A percentile compares a stretch with the other conserved stretches of the same genome.
phyloP scores from a whole-genome alignment of 306 rosid species.

The Prunus kanzakura region DNA sequence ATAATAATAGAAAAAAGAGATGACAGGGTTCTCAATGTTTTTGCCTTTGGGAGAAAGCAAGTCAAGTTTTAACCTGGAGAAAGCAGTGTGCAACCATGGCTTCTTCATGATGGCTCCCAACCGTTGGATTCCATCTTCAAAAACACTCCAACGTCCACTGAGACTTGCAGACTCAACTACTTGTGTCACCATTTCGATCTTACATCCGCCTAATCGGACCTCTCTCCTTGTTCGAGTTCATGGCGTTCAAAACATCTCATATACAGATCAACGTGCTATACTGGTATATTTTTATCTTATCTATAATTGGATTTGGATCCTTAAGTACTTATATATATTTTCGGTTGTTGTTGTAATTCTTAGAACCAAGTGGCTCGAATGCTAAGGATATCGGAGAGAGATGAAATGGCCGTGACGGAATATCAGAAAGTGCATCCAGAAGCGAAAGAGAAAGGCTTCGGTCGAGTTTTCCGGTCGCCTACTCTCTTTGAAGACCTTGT shows the following conservation, averaged over 20 bases:
- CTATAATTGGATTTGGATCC: no score
- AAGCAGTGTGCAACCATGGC: slow-evolving; percentile 44
- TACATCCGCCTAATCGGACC: not conserved
- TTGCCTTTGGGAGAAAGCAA: not conserved
- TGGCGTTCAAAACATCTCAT: not conserved
- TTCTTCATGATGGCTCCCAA: slow-evolving; percentile 53
- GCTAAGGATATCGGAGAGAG: slow-evolving; percentile 19
- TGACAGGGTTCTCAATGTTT: not conserved
- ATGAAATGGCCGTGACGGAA: not conserved
- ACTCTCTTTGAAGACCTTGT: slow-evolving; percentile 33
- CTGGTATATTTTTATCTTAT: not conserved
- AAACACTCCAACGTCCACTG: slow-evolving; percentile 34
- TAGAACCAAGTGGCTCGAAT: slow-evolving; percentile 35
- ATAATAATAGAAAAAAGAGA: no score
- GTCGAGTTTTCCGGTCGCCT: slow-evolving; percentile 28
- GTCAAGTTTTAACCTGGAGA: slow-evolving; percentile 22
- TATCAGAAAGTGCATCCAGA: not conserved
- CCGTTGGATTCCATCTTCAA: slow-evolving; percentile 31
- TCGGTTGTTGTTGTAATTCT: no score
- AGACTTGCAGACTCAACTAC: slow-evolving; percentile 20
- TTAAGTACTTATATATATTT: no score
- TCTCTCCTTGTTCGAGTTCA: slow-evolving; percentile 22
- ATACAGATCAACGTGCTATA: not conserved
- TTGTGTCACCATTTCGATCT: slow-evolving; percentile 23
- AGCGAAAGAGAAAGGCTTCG: slow-evolving; percentile 15